Conservation (phyloP, 345 rosid species). For the Pugionium cornutum region DNA sequence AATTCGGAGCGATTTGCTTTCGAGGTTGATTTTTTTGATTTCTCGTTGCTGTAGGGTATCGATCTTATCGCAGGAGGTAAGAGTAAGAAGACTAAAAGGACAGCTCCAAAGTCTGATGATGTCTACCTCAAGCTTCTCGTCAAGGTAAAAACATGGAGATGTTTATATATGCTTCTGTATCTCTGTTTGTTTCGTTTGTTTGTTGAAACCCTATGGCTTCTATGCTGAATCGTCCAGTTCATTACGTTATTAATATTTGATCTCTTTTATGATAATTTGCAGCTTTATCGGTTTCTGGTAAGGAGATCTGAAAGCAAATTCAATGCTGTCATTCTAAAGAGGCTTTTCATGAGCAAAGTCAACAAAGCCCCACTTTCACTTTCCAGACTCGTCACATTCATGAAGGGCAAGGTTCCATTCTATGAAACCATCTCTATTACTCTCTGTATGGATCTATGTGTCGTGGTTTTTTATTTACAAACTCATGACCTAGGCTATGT, state of each 20-base stretch:
- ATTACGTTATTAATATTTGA: not conserved
- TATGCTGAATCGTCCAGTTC: not conserved
- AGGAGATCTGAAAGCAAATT: slow-evolving; percentile 89
- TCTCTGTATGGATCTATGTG: not conserved
- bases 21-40: not conserved
- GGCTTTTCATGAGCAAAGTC: slow-evolving; percentile 88
- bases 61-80: slow-evolving; percentile 92
- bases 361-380: slow-evolving; percentile 48
- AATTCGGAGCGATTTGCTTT: not conserved
- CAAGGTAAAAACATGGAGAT: slow-evolving; percentile 49
- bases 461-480: too few relatives aligned
- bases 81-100: slow-evolving; percentile 86
- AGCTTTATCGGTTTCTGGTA: slow-evolving; percentile 87
- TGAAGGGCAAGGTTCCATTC: slow-evolving; percentile 66
- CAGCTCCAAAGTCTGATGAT: slow-evolving; percentile 53
- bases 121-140: slow-evolving; percentile 76
- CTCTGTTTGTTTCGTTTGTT: not conserved
- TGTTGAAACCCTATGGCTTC: too few relatives aligned
- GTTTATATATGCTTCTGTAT: not conserved
- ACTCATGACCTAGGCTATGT: too few relatives aligned
- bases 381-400: slow-evolving; percentile 60
- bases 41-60: slow-evolving; percentile 62
- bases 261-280: not conserved
- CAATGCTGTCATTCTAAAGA: slow-evolving; percentile 88
- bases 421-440: not conserved